phyloP scores from a whole-genome alignment of 225 moss, liverwort and hornwort species.

The Asterella californica region DNA sequence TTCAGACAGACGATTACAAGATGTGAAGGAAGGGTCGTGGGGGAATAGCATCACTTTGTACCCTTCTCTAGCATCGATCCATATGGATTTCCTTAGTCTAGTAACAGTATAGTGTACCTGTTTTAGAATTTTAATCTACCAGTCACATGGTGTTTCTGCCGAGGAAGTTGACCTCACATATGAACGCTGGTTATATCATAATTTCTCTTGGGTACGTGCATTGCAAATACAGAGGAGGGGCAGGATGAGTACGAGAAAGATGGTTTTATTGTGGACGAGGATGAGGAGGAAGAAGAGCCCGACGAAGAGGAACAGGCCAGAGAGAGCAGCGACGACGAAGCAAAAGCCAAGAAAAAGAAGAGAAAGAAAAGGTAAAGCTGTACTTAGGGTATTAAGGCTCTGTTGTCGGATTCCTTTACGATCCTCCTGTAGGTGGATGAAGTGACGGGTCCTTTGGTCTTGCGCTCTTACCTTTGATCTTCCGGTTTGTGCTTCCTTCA shows the following conservation, averaged over 20 bases:
- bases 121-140: too few species aligned
- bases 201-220: background rate
- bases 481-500: background rate
- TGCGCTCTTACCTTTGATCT: background rate
- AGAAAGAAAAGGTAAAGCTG: slow-evolving; percentile 69
- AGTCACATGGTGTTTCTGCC: too few species aligned
- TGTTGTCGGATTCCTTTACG: too few species aligned
- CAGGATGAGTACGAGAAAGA: slow-evolving; percentile 97
- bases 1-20: background rate
- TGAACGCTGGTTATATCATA: background rate
- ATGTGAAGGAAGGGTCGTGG: background rate
- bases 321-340: slow-evolving; percentile 76
- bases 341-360: slow-evolving; percentile 75
- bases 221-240: slow-evolving; percentile 53
- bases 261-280: slow-evolving; percentile 88
- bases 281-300: slow-evolving; percentile 67
- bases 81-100: background rate
- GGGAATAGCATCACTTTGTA: background rate
- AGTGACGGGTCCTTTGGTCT: too few species aligned
- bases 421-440: too few species aligned
- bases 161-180: too few species aligned
- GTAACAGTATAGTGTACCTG: too few species aligned
- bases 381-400: background rate
- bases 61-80: background rate
- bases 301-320: slow-evolving; percentile 62